Evolutionary conservation across 495 filamentous ascomycete genomes (phyloP).

Genomic region (Aspergillus funiculosus): DNA sequence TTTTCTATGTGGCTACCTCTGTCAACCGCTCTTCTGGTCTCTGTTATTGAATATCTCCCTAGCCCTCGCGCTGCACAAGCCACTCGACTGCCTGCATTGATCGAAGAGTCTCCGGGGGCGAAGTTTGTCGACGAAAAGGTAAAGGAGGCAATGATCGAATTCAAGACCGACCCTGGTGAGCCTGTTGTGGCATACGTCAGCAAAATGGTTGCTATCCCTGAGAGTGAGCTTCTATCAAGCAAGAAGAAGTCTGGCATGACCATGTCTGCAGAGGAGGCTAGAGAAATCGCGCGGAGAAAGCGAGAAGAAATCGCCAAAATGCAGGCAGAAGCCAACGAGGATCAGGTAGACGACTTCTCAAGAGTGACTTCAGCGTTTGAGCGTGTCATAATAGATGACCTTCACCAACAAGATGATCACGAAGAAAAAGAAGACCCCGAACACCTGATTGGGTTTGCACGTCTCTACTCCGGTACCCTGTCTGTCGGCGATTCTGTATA

Average conservation of each 20-base stretch:
- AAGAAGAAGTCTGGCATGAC: slow-evolving; percentile 54
- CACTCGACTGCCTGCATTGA: slow-evolving; percentile 68
- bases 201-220: slow-evolving; percentile 94
- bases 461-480: slow-evolving; percentile 85
- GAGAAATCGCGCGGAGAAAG: slow-evolving; percentile 82
- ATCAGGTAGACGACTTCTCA: slow-evolving; percentile 35
- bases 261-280: slow-evolving; percentile 82
- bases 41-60: slow-evolving; percentile 87
- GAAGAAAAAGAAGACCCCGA: slow-evolving; percentile 62
- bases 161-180: slow-evolving; percentile 59
- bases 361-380: slow-evolving; percentile 46
- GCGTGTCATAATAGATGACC: slow-evolving; percentile 38
- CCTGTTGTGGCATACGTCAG: slow-evolving; percentile 94
- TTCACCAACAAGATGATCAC: slow-evolving; percentile 30
- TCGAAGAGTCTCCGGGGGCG: slow-evolving; percentile 75
- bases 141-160: slow-evolving; percentile 73
- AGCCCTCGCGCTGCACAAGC: slow-evolving; percentile 80
- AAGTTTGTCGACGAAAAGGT: slow-evolving; percentile 60
- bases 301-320: slow-evolving; percentile 76
- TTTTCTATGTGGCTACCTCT: slow-evolving; percentile 89
- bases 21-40: slow-evolving; percentile 87
- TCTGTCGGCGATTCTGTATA: slow-evolving; percentile 87
- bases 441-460: slow-evolving; percentile 88
- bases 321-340: slow-evolving; percentile 52
- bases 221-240: slow-evolving; percentile 82